Evolutionary conservation across 116 monocot species (phyloP), one percentile per base, ranked within the genome.

Genomic region (Cymodocea nodosa): DNA sequence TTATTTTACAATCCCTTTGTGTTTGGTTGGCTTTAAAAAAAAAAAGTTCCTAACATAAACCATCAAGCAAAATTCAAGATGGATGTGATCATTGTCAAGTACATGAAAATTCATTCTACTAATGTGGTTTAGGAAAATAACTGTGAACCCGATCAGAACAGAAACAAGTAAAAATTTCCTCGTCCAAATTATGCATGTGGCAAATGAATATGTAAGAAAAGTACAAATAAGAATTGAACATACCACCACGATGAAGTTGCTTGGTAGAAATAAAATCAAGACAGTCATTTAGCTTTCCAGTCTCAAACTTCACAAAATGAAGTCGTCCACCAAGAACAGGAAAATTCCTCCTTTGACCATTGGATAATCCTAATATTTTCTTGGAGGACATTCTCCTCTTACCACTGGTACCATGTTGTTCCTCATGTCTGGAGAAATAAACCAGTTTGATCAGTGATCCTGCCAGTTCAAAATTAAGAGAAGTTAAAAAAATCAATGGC

Each of bases 291-390:
- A 98, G 39, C 70, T 92, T 98, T 70, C 73, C 70, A 14, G 92
- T 89, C 79, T 98, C 97, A 75, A 98, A 98, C 67, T 98, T 98
- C 36, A 92, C 97, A 72, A 98, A 98, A 77, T 98, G 97, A 55
- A 98, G 91, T 61, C 88, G 75, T 19, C 97, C 97, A 50, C 97
- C 97, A 64, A 98, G 88, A 70, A 92, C 76, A 18, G 92, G 97
- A 55, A 75, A 86, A 55, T 73, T 92, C 60, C 92, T 83, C 63
- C 92, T 78, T 61, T 78, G 80, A 19, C 79, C 82, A 79, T 80
- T 86, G 60, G 80, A 69, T 63, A 80, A 59, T 50, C 83, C 83
- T 64, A 86, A 73, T 61, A 64, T 80, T 61, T 81, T 76, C 71
- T 78, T 92, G 13, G 74, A 65, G 34, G 79, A 75, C 36, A 66